Base-by-base conservation (phyloP, 176 grass and related monocot genomes). In the Poa pratensis region DNA sequence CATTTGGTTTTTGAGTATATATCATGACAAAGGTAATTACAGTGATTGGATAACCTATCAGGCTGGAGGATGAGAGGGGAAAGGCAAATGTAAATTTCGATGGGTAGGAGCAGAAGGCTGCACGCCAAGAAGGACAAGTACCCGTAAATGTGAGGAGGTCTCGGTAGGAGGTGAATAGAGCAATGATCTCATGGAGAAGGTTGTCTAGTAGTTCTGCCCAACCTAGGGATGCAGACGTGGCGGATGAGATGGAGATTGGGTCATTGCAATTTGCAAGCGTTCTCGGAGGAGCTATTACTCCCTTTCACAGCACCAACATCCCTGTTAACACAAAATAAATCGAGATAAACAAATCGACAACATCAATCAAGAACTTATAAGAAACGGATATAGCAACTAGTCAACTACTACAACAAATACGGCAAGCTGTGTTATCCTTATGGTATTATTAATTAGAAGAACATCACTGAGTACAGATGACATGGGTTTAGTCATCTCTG, bases 111-210 rank as follows among this genome's bases (percentile, higher is more conserved):
- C 37, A 70, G 67, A 70, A 70, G 37, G 37, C 67, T 42, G 35
- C 67, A 42, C 37, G 35, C 67, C 37, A 70, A 70, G 67, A 43
- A 70, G 19, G 19, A 43, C 67, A 70, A 13, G 37, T 43, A 42
- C 67, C 18, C 20, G 10, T 20, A 43, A 43, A 70, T 42, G 35
- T 13, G 37, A 70, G 9, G 37, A 69, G 34, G 66, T 69, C 66
- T 12, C 18, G 34, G 66, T 20, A 70, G 19, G 67, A 22, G 67
- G 67, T 70, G 37, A 42, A n/a, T 40, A 22, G 37, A 70, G 35
- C 67, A 69, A 42, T 69, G 19, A 70, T 70, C 35, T 43, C 19
- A 40, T 70, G 37, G 67, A 43, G 37, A 70, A 69, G 37, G 35
- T 10, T 6, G 19, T 70, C 34, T 42, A 69, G 35, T 22, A 42